Evolutionary conservation across 257 asterid species (phyloP), one percentile per base, ranked within the genome.

Genomic region (Nicotiana knightiana): DNA sequence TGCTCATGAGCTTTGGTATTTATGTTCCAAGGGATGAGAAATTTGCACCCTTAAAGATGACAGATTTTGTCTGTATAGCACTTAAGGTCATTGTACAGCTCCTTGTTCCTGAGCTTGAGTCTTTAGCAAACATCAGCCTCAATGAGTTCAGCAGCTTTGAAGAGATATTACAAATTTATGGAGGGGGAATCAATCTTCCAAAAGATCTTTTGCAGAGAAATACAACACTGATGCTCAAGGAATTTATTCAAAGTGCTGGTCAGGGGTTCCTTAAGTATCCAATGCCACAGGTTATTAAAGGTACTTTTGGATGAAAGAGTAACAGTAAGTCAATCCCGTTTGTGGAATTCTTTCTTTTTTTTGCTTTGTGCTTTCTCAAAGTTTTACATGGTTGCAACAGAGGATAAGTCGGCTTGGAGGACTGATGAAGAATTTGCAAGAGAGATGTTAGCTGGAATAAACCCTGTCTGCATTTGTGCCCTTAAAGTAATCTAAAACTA

Each of bases 21-120:
- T 93, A 91, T 28, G 93, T 93, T 4, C 97, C 94, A 7, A 81
- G 94, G 84, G 96, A 91, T 33, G 97, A 93, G 79, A 88, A 90
- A 0, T 93, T 93, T 53, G 90, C 93, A 33, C 93, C 85, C 75
- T 21, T 87, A 84, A 93, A 93, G 90, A 77, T 87, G 87, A 87
- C 92, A 17, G 94, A 90, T 84, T 89, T 90, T 82, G 82, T 91
- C 24, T 83, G 86, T 28, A 57, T 86, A 86, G 91, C 92, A 51
- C 83, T 90, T 26, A 89, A 91, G 83, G 88, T 93, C 53, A 75
- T 91, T 15, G 76, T 85, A 46, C 96, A 93, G 85, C 88, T 91
- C 76, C 87, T 90, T 30, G 82, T 91, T 54, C 94, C 94, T 0
- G 93, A 89, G 86, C 83, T 93, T 13, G 76, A 81, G 62, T 76